A percentile compares a stretch with the other conserved stretches of the same genome.
Evolutionary conservation across 306 rosid genomes (phyloP).

Genomic region (Fragaria ananassa): DNA sequence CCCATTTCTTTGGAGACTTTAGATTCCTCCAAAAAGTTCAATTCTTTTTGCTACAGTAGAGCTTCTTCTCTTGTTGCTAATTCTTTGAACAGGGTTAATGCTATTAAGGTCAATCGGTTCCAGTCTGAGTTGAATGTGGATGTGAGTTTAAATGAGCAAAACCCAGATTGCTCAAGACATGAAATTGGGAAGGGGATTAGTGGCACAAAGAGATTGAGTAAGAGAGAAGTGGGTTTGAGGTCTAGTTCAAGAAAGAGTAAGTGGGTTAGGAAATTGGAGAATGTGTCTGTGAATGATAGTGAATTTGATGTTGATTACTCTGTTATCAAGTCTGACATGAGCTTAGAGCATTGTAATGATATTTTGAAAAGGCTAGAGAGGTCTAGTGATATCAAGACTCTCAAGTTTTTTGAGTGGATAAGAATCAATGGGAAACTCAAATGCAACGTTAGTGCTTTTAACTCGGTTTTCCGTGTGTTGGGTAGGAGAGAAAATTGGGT

Average conservation of each 20-base stretch:
- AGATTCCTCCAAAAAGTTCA: constrained; percentile 45
- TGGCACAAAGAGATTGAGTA: constrained; percentile 19
- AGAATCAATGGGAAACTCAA: constrained; percentile 55
- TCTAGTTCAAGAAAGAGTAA: constrained; percentile 25
- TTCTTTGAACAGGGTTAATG: constrained; percentile 36
- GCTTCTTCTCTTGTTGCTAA: constrained; percentile 35
- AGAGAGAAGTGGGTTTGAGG: constrained; percentile 33
- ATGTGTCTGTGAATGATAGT: constrained; percentile 32
- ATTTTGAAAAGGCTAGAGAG: constrained; percentile 57
- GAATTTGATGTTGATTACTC: constrained; percentile 65
- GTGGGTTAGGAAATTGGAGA: constrained; percentile 34
- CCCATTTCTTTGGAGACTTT: constrained; percentile 40
- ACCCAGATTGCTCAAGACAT: constrained; percentile 18
- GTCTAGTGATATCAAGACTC: constrained; percentile 41
- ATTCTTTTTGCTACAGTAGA: constrained; percentile 28
- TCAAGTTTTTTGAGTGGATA: constrained; percentile 70
- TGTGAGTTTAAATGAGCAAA: constrained; percentile 23
- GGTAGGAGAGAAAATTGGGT: constrained; percentile 61
- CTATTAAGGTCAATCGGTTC: constrained; percentile 31
- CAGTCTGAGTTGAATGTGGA: constrained; percentile 27
- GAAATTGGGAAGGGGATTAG: constrained; percentile 31
- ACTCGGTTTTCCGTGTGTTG: constrained; percentile 43
- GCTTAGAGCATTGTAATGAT: constrained; percentile 54
- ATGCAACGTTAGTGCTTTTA: constrained; percentile 52
- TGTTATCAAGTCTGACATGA: constrained; percentile 42